Evolutionary conservation across 208 protist species (phyloP), one percentile per base, ranked within the genome.

Genomic region (Leishmania guyanensis): DNA sequence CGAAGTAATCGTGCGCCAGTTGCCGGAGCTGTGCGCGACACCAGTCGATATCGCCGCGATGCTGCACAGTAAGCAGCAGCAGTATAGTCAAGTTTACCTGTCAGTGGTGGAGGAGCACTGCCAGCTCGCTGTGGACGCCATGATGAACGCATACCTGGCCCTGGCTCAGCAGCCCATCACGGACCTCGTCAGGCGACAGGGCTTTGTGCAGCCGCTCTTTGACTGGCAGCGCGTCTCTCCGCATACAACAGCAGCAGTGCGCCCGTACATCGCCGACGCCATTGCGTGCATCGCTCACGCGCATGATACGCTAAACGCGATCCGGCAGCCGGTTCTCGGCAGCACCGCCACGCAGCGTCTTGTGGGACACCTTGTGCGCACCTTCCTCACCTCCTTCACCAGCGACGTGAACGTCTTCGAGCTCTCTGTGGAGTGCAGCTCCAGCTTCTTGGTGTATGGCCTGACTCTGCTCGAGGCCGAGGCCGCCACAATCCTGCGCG

Each of bases 221-320:
- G 94, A 97, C 80, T 97, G 94, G 93, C 94, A 97, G 79, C 91
- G 94, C 3, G 84, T 92, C 22, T 92, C 92, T 14, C 78, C 81
- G 3, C 88, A 89, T 48, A 90, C 87, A 2, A 85, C 89, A 51
- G 87, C 82, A 65, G 84, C 89, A n/a, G 92, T 98, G 58, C 92
- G 94, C 12, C 88, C 93, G 54, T 98, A 98, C 85, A 82, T 98
- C 48, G 84, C 86, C 3, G 89, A 95, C 70, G 90, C 89, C 78
- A 78, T 98, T 65, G 84, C 90, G 16, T 85, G 85, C 85, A 92
- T 96, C 77, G 94, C 93, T 3, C 81, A 86, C 16, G 92, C 92
- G 0, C 88, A 91, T 65, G 93, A 98, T 83, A 83, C 86, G 16
- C 85, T 98, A 48, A 86, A 95, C 79, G 83, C 78, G 54, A 86